These are phyloP conservation scores for Beauveria varroae DNA, from an alignment of 2,329 filamentous ascomycete genomes.

Conservation along the genomic window DNA sequence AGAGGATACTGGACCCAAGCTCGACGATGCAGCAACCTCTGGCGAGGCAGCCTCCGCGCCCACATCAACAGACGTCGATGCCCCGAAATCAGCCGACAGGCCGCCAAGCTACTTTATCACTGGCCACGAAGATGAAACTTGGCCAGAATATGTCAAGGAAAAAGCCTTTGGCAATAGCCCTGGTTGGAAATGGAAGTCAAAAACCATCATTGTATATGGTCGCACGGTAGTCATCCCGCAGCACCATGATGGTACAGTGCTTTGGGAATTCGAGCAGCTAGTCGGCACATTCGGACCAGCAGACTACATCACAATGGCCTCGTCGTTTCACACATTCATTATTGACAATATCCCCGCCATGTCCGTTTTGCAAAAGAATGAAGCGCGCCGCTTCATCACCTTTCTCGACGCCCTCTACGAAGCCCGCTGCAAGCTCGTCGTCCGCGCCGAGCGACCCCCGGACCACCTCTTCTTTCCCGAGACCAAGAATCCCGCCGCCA, in stretches of 20 bases:
- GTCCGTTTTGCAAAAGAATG: constrained; percentile 64
- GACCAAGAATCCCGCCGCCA: constrained; percentile 18
- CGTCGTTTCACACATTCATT: constrained; percentile 71
- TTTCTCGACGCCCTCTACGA: constrained; percentile 76
- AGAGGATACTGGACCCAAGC: constrained; percentile 28
- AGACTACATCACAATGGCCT: constrained; percentile 76
- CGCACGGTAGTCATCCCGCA: constrained; percentile 52
- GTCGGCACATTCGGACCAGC: constrained; percentile 66
- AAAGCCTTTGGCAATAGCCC: constrained; percentile 18
- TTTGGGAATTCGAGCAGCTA: constrained; percentile 62
- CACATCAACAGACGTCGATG: constrained; percentile 6
- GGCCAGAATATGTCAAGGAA: constrained; percentile 18
- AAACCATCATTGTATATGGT: constrained; percentile 51
- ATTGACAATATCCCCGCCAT: constrained; percentile 63
- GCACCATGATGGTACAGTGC: constrained; percentile 48
- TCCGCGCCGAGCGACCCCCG: constrained; percentile 59
- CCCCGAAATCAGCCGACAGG: constrained; percentile 16
- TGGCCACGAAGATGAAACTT: constrained; percentile 22
- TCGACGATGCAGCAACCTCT: not conserved
- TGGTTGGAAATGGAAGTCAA: constrained; percentile 33
- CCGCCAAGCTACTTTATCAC: constrained; percentile 25
- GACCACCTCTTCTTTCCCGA: constrained; percentile 76
- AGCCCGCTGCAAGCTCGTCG: constrained; percentile 67
- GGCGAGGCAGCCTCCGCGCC: not conserved
- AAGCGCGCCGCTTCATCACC: constrained; percentile 73